Base-by-base conservation (phyloP, 805 yeast species). In the Saccharomycopsis fibuligera region DNA sequence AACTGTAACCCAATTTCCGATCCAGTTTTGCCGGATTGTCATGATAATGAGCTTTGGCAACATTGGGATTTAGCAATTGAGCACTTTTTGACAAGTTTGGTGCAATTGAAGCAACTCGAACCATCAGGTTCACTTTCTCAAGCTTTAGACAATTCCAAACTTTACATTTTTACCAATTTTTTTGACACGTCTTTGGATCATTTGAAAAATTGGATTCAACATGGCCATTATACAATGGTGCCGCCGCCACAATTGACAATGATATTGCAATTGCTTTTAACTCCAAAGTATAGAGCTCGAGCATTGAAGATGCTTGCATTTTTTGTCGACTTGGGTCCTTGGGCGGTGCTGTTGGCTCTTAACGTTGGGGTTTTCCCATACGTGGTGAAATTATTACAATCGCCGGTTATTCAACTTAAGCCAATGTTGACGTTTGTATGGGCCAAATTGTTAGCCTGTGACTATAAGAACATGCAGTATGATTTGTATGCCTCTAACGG, bases 41-140 rank as follows among this genome's bases (percentile, higher is more conserved):
- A 86, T 41, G 76, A 78, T 53, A 97, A 93, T 61, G 80, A 95
- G 4, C 82, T 93, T 86, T 93, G 99, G 99, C 93, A 88, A 51
- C 83, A 96, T 0, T 93, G 99, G 98, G 98, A 93, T 61, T 70
- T 93, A 54, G 97, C 99, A 0, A 83, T 93, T 36, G 98, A 93
- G 62, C 97, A 93, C 61, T 95, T 95, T 3, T 68, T 93, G 40
- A 78, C 86, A 2, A 89, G 84, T 58, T 64, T 84, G 37, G 72
- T 84, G 45, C 75, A 75, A 44, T 40, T 69, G 35, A 65, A 64
- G 41, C 67, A 64, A 9, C 47, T 47, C 21, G 40, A 43, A 16
- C 44, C 49, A 9, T 22, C 45, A 17, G 21, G 44, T 14, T 47
- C 49, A 6, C 27, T 51, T 4, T 30, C 48, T 4, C 22, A 30